Conservation (phyloP, 176 grass and related monocot genomes). For the Bromus sterilis region DNA sequence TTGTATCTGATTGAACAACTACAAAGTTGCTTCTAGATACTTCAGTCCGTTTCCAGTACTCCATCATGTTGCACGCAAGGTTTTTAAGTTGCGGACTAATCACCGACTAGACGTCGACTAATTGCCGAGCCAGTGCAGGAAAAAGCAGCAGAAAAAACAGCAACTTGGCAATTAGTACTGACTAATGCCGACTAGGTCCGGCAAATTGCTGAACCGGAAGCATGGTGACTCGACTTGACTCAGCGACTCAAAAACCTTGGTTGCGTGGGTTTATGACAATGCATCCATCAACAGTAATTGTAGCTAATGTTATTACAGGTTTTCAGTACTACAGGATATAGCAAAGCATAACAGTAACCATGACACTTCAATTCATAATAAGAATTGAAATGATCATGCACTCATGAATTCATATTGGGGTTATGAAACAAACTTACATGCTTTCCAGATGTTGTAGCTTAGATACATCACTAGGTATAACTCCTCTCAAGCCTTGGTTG, state of each 20-base stretch:
- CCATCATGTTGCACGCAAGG: background rate
- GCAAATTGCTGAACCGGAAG: background rate
- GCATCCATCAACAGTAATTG: background rate
- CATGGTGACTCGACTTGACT: background rate
- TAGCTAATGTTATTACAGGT: background rate
- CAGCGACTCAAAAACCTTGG: background rate
- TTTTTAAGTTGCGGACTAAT: background rate
- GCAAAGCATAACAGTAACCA: background rate
- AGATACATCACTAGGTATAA: slow-evolving; percentile 68
- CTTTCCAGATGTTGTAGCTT: slow-evolving; percentile 74
- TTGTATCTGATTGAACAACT: background rate
- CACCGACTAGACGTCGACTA: background rate
- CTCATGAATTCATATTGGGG: background rate
- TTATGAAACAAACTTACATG: slow-evolving; percentile 57
- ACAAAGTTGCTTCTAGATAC: background rate
- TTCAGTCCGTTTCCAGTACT: background rate
- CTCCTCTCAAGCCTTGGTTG: slow-evolving; percentile 85
- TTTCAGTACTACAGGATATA: background rate
- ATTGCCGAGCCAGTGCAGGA: background rate
- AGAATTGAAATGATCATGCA: background rate
- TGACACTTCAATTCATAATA: background rate
- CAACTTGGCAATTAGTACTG: background rate
- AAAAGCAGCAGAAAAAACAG: too few species aligned
- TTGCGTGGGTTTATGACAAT: background rate
- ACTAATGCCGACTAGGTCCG: background rate